These are phyloP conservation scores for Rhodotorula sp. DNA, from an alignment of 1,284 basidiomycete species.

Conservation along the genomic window DNA sequence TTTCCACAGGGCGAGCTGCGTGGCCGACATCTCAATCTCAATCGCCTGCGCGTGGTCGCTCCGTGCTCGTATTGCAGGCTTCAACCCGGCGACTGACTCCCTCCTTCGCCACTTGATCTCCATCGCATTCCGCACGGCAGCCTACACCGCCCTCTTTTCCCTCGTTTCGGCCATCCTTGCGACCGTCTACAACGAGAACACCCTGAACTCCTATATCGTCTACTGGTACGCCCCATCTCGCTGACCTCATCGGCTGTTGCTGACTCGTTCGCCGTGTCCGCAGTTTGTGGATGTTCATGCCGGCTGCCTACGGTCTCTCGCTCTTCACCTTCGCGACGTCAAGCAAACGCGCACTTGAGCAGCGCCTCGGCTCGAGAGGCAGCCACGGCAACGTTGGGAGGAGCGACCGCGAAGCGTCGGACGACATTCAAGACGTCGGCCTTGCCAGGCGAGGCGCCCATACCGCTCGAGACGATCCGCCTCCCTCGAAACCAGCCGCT, in stretches of 20 bases:
- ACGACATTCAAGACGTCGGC: too few relatives aligned
- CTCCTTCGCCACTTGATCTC: slow-evolving; percentile 12
- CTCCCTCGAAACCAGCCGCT: too few relatives aligned
- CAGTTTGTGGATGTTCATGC: slow-evolving; percentile 9
- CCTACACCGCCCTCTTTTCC: slow-evolving; percentile 25
- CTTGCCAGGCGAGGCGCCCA: too few relatives aligned
- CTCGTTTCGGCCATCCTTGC: neutral
- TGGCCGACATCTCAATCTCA: slow-evolving; percentile 22
- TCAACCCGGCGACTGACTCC: slow-evolving; percentile 23
- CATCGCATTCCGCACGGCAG: slow-evolving; percentile 18
- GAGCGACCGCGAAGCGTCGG: too few relatives aligned
- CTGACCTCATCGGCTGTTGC: neutral
- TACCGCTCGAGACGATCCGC: too few relatives aligned
- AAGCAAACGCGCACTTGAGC: slow-evolving; percentile 1
- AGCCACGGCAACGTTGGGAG: neutral
- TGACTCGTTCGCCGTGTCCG: neutral
- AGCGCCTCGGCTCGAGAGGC: neutral
- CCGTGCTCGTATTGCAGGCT: slow-evolving; percentile 12
- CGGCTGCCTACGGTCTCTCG: slow-evolving; percentile 11
- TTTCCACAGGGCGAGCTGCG: neutral
- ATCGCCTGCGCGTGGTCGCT: slow-evolving; percentile 13
- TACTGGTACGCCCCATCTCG: slow-evolving; percentile 8
- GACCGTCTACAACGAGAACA: slow-evolving; percentile 1
- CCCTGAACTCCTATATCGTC: neutral
- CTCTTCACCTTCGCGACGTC: slow-evolving; percentile 13